Evolutionary conservation across 352 stramenopile genomes (phyloP).

Genomic region (Pythium aristosporum): DNA sequence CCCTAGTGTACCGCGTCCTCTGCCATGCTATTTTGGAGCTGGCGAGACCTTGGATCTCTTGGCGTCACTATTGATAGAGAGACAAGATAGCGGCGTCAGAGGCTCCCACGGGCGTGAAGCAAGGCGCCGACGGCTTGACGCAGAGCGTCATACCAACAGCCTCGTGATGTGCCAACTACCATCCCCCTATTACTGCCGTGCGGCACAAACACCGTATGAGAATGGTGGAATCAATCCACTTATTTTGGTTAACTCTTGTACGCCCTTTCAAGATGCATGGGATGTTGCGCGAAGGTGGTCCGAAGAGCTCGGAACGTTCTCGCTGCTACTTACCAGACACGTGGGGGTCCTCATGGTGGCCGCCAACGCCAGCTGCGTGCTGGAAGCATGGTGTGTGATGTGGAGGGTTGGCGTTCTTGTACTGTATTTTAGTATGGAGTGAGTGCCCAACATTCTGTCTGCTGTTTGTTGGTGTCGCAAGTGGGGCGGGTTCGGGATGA

Average conservation of each 20-base stretch:
- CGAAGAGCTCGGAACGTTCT: neutral
- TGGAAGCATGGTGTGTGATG: neutral
- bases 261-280: neutral
- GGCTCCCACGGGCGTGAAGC: neutral
- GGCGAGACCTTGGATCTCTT: neutral
- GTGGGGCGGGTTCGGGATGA: constrained; percentile 1
- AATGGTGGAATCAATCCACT: neutral
- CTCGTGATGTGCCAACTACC: too few relatives aligned
- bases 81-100: too few relatives aligned
- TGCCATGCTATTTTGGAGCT: neutral
- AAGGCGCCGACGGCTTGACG: neutral
- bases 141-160: neutral
- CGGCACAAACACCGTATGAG: neutral
- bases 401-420: neutral
- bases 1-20: neutral
- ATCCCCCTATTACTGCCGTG: neutral
- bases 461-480: constrained; percentile 1
- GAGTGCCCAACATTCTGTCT: neutral
- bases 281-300: constrained; percentile 13
- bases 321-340: constrained; percentile 4
- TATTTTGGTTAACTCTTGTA: neutral
- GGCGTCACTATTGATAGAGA: neutral
- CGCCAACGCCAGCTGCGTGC: neutral
- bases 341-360: neutral
- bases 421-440: constrained; percentile 6